Percentiles rank a stretch among this genome's conserved stretches.
Conservation (phyloP, 2,329 filamentous ascomycete species). For the Thermothelomyces thermophilus region DNA sequence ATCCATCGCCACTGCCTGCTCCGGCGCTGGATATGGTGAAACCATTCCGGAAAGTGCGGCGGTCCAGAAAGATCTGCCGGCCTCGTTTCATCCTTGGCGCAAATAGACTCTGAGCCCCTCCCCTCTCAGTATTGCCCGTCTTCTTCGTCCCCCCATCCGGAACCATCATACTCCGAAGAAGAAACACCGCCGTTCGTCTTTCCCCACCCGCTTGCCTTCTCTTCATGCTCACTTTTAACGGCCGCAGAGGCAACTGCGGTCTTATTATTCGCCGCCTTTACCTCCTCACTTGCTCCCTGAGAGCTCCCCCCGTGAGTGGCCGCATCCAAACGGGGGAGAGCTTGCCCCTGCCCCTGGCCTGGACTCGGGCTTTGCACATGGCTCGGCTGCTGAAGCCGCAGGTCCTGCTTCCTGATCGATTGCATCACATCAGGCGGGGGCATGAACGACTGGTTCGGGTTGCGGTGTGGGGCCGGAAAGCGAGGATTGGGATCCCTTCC, state of each 20-base stretch:
- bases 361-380: background rate
- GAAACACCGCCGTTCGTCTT: conserved; percentile 6
- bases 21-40: too few species aligned
- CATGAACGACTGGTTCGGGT: background rate
- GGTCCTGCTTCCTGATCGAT: conserved; percentile 7
- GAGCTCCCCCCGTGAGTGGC: background rate
- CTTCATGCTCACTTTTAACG: too few species aligned
- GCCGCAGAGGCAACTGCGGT: background rate
- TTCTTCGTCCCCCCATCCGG: conserved; percentile 24
- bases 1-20: too few species aligned
- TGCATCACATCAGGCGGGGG: conserved; percentile 6
- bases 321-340: background rate
- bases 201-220: background rate
- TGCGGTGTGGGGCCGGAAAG: background rate
- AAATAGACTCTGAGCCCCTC: too few species aligned
- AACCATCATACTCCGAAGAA: conserved; percentile 21
- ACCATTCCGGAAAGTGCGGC: too few species aligned
- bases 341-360: background rate
- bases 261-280: too few species aligned
- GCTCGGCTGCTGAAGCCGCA: background rate
- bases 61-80: too few species aligned
- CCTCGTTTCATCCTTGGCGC: too few species aligned
- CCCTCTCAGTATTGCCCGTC: background rate
- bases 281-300: background rate
- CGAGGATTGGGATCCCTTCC: background rate